Conservation (phyloP, 2,329 filamentous ascomycete genomes). For the Sclerotinia minor region DNA sequence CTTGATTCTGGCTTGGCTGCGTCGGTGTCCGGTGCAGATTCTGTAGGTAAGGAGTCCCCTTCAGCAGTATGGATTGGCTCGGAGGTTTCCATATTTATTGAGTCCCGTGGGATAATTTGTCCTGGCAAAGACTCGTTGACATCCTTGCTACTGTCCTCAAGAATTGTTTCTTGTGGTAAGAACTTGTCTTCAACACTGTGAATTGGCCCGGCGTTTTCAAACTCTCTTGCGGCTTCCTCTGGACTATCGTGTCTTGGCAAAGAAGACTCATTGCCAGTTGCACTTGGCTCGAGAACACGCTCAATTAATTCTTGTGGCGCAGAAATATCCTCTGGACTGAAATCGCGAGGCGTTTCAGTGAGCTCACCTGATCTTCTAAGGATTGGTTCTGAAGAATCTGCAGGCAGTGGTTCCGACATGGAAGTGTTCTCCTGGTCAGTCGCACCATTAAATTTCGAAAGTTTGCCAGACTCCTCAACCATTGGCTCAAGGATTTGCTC, state of each 20-base stretch:
- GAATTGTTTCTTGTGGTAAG: no score
- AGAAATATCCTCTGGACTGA: neutral
- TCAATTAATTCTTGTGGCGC: conserved; percentile 6
- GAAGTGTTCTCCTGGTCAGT: neutral
- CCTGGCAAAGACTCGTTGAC: no score
- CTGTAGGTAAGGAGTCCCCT: neutral
- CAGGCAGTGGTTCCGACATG: neutral
- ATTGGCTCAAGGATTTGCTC: neutral
- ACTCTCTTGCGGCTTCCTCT: no score
- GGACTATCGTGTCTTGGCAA: no score
- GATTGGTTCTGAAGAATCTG: neutral
- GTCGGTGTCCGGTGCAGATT: neutral
- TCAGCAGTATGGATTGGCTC: neutral
- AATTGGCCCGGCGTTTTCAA: no score
- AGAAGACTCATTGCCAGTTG: neutral
- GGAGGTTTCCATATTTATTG: neutral
- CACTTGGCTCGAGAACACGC: neutral
- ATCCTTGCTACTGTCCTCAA: no score
- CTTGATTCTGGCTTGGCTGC: neutral
- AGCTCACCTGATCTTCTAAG: neutral
- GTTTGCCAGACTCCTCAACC: neutral
- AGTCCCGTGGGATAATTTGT: neutral
- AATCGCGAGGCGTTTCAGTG: neutral
- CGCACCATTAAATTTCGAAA: neutral
- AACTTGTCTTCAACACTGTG: no score